These are phyloP conservation scores for Begonia peltatifolia DNA, from an alignment of 306 rosid species.

Conservation along the genomic window DNA sequence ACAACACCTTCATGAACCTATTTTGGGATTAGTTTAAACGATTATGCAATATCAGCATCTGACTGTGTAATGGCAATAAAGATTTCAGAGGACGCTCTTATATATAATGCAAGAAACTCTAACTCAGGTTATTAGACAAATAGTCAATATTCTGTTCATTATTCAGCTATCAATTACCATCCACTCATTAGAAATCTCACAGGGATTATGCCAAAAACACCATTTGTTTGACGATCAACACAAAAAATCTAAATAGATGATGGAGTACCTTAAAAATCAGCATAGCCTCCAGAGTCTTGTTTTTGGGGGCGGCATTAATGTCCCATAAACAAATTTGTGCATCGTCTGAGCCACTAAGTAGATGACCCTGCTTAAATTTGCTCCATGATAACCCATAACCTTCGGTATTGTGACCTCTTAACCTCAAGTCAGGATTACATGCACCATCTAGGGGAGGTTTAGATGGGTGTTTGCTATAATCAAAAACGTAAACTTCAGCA, in stretches of 20 bases:
- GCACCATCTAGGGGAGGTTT: slow-evolving; percentile 95
- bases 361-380: slow-evolving; percentile 80
- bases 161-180: too few species aligned
- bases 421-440: slow-evolving; percentile 82
- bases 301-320: slow-evolving; percentile 63
- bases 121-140: too few species aligned
- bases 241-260: not conserved
- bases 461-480: slow-evolving; percentile 91
- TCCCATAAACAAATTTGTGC: slow-evolving; percentile 99
- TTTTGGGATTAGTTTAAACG: not conserved
- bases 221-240: too few species aligned
- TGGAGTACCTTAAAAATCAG: slow-evolving; percentile 68
- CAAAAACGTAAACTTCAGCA: slow-evolving; percentile 90
- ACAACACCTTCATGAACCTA: slow-evolving; percentile 97
- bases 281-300: slow-evolving; percentile 61
- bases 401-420: slow-evolving; percentile 88
- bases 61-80: too few species aligned
- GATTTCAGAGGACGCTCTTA: too few species aligned
- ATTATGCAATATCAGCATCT: too few species aligned
- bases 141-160: too few species aligned
- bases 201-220: too few species aligned
- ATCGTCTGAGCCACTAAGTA: slow-evolving; percentile 97
- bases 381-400: slow-evolving; percentile 98
- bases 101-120: too few species aligned
- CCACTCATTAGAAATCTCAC: too few species aligned